Percentiles rank a stretch among this genome's conserved stretches.
These are phyloP conservation scores for Saccharomyces hybrid DNA, from an alignment of 1,139 yeast species.

Conservation along the genomic window DNA sequence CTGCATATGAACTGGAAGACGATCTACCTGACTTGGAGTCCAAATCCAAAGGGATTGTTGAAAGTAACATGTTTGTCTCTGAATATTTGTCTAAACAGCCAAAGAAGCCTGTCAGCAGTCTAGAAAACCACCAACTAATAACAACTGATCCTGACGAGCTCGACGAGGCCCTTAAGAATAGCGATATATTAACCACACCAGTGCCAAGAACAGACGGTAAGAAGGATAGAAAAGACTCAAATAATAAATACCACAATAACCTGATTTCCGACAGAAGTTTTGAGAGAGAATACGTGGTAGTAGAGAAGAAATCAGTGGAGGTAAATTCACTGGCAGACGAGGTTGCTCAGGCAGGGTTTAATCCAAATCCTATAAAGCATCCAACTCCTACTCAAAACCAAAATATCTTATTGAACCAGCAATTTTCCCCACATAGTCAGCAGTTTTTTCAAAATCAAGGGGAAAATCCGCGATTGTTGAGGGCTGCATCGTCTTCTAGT, in stretches of 20 bases:
- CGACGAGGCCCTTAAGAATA: not conserved
- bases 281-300: slow-evolving; percentile 86
- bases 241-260: not conserved
- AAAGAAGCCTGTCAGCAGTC: not conserved
- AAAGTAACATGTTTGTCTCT: slow-evolving; percentile 61
- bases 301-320: slow-evolving; percentile 89
- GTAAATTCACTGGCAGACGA: slow-evolving; percentile 94
- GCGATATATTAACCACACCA: not conserved
- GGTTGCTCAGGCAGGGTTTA: slow-evolving; percentile 60
- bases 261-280: slow-evolving; percentile 24
- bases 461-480: not conserved
- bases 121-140: not conserved
- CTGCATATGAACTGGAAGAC: slow-evolving; percentile 31
- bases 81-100: slow-evolving; percentile 45
- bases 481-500: slow-evolving; percentile 17
- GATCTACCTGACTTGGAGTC: slow-evolving; percentile 44
- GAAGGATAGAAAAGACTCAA: not conserved
- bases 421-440: not conserved
- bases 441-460: slow-evolving; percentile 3
- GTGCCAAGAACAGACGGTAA: no score
- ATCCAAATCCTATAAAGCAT: slow-evolving; percentile 18
- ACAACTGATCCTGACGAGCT: not conserved
- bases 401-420: not conserved
- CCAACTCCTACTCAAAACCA: not conserved
- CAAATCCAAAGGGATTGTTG: slow-evolving; percentile 56